A percentile compares a stretch with the other conserved stretches of the same genome.
These are phyloP conservation scores for Fusarium begoniae DNA, from an alignment of 2,329 filamentous ascomycete genomes.

Conservation along the genomic window DNA sequence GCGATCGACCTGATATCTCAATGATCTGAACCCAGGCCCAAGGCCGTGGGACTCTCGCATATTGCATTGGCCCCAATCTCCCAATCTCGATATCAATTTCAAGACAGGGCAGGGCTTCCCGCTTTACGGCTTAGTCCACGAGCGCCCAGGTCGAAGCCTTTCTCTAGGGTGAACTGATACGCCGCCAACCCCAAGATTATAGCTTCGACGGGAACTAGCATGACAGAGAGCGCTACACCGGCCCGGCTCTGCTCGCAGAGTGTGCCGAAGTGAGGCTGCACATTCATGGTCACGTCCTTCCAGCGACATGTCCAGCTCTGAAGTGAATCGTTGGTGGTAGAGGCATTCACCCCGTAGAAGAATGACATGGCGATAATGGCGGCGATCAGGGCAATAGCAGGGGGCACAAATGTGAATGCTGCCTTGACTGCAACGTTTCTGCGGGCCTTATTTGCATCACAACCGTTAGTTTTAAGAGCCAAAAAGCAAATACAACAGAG, in stretches of 20 bases:
- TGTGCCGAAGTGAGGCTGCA: slow-evolving; percentile 63
- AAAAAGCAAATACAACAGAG: slow-evolving; percentile 10
- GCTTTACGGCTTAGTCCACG: slow-evolving; percentile 47
- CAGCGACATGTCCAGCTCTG: slow-evolving; percentile 72
- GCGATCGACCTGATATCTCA: not conserved
- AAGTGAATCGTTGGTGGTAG: slow-evolving; percentile 61
- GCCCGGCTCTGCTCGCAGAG: slow-evolving; percentile 66
- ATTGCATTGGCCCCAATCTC: not conserved
- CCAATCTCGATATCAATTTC: not conserved
- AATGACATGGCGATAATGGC: slow-evolving; percentile 64
- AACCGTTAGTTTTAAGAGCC: slow-evolving; percentile 21
- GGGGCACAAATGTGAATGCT: slow-evolving; percentile 39
- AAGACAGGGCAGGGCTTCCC: slow-evolving; percentile 44
- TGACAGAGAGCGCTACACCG: slow-evolving; percentile 62
- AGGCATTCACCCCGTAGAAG: slow-evolving; percentile 66
- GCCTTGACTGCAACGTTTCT: slow-evolving; percentile 29
- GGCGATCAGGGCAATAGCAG: slow-evolving; percentile 45
- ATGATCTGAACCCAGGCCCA: slow-evolving; percentile 10
- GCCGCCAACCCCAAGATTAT: slow-evolving; percentile 57
- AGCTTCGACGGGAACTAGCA: slow-evolving; percentile 66
- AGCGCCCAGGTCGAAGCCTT: slow-evolving; percentile 45
- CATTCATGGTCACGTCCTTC: slow-evolving; percentile 60
- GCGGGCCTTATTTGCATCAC: slow-evolving; percentile 31
- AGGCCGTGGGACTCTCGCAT: slow-evolving; percentile 1
- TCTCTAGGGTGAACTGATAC: slow-evolving; percentile 57